Evolutionary conservation across 768 basidiomycete genomes (phyloP).

Genomic region (Rhizopogon rudus): DNA sequence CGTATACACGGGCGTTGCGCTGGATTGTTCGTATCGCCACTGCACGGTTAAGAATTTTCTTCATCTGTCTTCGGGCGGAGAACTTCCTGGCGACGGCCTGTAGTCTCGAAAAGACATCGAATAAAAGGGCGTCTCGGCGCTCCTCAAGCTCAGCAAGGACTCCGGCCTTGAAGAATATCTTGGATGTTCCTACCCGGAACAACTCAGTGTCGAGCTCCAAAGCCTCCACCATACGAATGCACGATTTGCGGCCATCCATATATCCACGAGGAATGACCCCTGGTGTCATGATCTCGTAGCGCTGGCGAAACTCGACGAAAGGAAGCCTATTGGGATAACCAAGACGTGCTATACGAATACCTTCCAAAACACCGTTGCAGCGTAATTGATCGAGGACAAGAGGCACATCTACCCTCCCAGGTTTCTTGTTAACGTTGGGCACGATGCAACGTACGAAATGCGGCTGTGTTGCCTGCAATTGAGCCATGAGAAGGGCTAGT

Average conservation of each 20-base stretch:
- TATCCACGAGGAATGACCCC: conserved; percentile 92
- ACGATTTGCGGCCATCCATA: conserved; percentile 97
- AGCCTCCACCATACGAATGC: conserved; percentile 82
- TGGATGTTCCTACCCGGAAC: conserved; percentile 92
- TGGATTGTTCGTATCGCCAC: conserved; percentile 90
- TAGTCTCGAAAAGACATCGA: conserved; percentile 81
- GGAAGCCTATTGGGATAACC: conserved; percentile 97
- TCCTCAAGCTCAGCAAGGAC: conserved; percentile 96
- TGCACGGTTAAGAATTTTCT: conserved; percentile 91
- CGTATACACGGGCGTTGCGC: conserved; percentile 88
- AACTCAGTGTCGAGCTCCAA: conserved; percentile 81
- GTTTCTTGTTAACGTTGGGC: conserved; percentile 88
- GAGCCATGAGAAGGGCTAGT: conserved; percentile 83
- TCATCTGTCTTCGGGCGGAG: conserved; percentile 85
- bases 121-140: conserved; percentile 80
- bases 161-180: conserved; percentile 99
- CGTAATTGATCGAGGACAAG: conserved; percentile 94
- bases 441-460: conserved; percentile 99
- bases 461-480: conserved; percentile 90
- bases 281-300: conserved; percentile 94
- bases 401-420: conserved; percentile 87
- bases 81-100: conserved; percentile 86
- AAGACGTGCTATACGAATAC: conserved; percentile 94
- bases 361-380: conserved; percentile 98
- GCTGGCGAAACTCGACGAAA: conserved; percentile 95